Base-by-base conservation (phyloP, 768 basidiomycete genomes). In the Dioszegia crocea region DNA sequence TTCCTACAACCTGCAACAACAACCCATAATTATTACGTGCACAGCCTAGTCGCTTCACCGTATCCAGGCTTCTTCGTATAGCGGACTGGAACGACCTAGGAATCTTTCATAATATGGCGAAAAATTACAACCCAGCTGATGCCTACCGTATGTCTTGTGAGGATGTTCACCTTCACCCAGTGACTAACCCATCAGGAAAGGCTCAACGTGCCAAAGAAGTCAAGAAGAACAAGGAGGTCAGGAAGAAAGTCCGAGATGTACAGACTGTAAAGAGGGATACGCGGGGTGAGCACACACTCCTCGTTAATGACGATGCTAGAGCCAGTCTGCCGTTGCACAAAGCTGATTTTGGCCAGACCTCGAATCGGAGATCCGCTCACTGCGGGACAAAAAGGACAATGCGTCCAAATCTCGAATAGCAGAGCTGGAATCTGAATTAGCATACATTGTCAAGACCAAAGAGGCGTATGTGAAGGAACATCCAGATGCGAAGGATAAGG, bases 241-340 rank as follows among this genome's bases (percentile, higher is more conserved):
- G 93, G 56, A 78, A 83, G 49, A 91, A 93, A 78, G 78, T 85
- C 16, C 84, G 89, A 65, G 92, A 98, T 73, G 86, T 92, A 74
- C 82, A 88, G n/a, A 81, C 90, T 29, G 88, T 96, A 40, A 98
- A 97, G 82, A 91, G 91, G 78, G 92, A 97, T 70, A 96, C 92
- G 2, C 79, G 82, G 76, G 89, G 92, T 86, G 66, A 49, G 80
- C 65, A 14, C 0, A 3, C 29, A 30, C 17, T 30, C 38, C 19
- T 49, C 24, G 1, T n/a, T 43, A 33, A 33, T 33, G n/a, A n/a
- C n/a, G n/a, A n/a, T n/a, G n/a, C n/a, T n/a, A n/a, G n/a, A n/a
- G n/a, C n/a, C n/a, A n/a, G n/a, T n/a, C n/a, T n/a, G n/a, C n/a
- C n/a, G n/a, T n/a, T n/a, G n/a, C n/a, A n/a, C n/a, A n/a, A n/a